Conservation (phyloP, 2,329 filamentous ascomycete species). For the Elsinoe arachidis region DNA sequence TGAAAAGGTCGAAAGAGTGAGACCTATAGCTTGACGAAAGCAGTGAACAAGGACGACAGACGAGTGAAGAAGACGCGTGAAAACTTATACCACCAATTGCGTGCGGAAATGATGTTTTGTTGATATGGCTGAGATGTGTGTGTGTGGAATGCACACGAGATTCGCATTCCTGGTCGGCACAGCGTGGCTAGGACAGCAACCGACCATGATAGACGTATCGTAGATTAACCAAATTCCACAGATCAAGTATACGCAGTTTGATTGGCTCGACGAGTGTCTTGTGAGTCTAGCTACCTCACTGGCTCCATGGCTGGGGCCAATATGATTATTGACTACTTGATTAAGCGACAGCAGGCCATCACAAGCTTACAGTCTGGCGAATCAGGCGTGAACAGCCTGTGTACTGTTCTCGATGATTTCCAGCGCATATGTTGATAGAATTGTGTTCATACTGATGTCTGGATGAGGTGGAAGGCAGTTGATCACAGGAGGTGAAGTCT, state of each 20-base stretch:
- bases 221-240: neutral
- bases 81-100: constrained; percentile 10
- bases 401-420: neutral
- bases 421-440: neutral
- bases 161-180: neutral
- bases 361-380: too few species aligned
- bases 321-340: too few species aligned
- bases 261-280: neutral
- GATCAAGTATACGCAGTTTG: neutral
- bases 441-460: neutral
- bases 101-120: constrained; percentile 12
- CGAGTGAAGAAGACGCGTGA: neutral
- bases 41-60: constrained; percentile 3
- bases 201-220: neutral
- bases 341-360: too few species aligned
- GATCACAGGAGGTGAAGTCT: neutral
- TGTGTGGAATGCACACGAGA: constrained; percentile 6
- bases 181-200: neutral
- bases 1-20: constrained; percentile 8
- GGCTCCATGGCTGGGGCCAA: too few species aligned
- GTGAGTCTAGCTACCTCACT: too few species aligned
- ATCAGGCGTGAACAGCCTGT: too few species aligned
- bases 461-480: neutral
- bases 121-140: neutral
- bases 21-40: constrained; percentile 7